Conservation (phyloP, 257 asterid genomes). For the Fraxinus quadrangulata region DNA sequence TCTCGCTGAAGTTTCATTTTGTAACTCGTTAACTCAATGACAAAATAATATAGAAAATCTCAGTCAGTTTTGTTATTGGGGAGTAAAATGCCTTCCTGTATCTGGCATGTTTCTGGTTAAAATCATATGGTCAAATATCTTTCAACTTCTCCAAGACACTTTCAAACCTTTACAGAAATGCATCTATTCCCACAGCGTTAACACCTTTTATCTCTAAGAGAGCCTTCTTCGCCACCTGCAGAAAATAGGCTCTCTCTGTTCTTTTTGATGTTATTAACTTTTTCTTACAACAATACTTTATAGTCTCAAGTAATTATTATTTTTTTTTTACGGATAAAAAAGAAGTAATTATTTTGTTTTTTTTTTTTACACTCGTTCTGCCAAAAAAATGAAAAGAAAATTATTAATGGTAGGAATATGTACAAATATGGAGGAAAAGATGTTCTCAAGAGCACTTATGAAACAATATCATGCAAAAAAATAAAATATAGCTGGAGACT, state of each 20-base stretch:
- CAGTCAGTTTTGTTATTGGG: neutral
- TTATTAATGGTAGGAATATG: neutral
- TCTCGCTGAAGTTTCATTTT: no score
- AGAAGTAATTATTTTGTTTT: neutral
- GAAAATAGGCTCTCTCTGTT: neutral
- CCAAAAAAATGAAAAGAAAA: neutral
- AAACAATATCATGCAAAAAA: neutral
- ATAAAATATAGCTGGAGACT: no score
- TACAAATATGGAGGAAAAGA: neutral
- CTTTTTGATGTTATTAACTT: neutral
- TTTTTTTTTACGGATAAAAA: no score
- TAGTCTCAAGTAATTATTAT: neutral
- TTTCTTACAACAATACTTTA: no score
- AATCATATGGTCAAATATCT: neutral
- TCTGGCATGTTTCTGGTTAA: neutral
- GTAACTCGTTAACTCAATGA: no score
- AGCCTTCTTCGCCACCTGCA: neutral
- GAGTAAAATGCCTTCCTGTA: neutral
- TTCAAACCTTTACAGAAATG: neutral
- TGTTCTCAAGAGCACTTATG: neutral
- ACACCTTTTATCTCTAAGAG: neutral
- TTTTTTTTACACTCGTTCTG: no score
- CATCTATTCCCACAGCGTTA: neutral
- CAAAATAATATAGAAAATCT: no score
- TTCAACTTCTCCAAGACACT: neutral